Evolutionary conservation across 257 asterid species (phyloP), one percentile per base, ranked within the genome.

Genomic region (Sherardia arvensis): DNA sequence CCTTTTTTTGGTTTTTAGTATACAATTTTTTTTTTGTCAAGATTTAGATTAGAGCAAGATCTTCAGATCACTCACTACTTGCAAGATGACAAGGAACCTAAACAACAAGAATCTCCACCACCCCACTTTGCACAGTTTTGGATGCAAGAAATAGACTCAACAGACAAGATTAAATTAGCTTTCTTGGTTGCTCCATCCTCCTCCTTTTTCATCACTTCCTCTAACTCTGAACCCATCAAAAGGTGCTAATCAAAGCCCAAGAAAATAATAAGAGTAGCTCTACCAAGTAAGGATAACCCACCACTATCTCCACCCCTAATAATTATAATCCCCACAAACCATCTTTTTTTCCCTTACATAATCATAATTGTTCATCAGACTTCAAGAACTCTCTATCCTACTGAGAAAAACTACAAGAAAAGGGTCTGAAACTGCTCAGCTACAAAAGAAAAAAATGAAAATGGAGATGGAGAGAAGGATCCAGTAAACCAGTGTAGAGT

Each of bases 61-160:
- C 36, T 43, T 43, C 7, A 60, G 53, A 53, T 53, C 43, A 49
- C 29, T 30, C 53, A 54, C 75, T 62, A 65, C 65, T 75, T 53
- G 77, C 68, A 73, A 73, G 66, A 71, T 68, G 73, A 66, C 27
- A 71, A 27, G 80, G 58, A 55, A 74, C 71, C 73, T 68, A 73
- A 79, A 32, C 61, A 79, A 32, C 61, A 68, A 30, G 33, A 76
- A 55, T 66, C 79, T 72, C 67, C 71, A 63, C 73, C 72, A 63
- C 76, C 83, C 87, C 83, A 81, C 72, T 76, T 74, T 79, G 83
- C 81, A 81, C 80, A 68, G 78, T 81, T 74, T 78, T 83, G 86
- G 76, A 79, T 81, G 93, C 83, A 81, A 34, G 43, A 34, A 65
- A 62, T 66, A 66, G 74, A 71, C 58, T 32, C 56, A 54, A 36